phyloP scores from a whole-genome alignment of 805 yeast genomes.

The Trichomonascus vanleenenianus region DNA sequence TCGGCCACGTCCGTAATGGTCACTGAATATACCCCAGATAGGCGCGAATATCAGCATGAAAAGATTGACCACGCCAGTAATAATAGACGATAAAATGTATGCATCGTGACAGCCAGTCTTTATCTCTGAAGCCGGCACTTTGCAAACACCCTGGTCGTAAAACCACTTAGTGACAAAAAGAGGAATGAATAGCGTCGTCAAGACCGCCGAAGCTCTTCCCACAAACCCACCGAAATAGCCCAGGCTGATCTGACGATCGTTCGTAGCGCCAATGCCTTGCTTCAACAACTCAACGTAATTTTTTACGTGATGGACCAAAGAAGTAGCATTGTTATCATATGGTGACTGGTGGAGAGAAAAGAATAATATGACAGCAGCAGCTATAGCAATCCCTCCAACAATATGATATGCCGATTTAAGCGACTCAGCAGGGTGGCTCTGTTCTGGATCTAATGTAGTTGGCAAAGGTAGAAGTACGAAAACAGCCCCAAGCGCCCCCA shows the following conservation, averaged over 20 bases:
- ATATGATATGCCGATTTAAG: slow-evolving; percentile 42
- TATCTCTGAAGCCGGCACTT: slow-evolving; percentile 21
- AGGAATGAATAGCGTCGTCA: slow-evolving; percentile 54
- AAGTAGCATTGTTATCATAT: slow-evolving; percentile 26
- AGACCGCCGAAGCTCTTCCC: slow-evolving; percentile 55
- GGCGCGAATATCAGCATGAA: slow-evolving; percentile 56
- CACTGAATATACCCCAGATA: slow-evolving; percentile 52
- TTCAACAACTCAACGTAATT: slow-evolving; percentile 24
- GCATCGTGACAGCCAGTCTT: slow-evolving; percentile 51
- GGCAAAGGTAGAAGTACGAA: slow-evolving; percentile 50
- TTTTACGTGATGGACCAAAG: slow-evolving; percentile 14
- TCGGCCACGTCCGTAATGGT: slow-evolving; percentile 24
- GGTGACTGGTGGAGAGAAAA: slow-evolving; percentile 37
- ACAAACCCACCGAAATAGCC: slow-evolving; percentile 38
- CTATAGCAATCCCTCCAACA: slow-evolving; percentile 38
- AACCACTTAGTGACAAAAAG: slow-evolving; percentile 52
- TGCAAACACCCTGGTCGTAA: slow-evolving; percentile 43
- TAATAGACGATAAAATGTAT: slow-evolving; percentile 55
- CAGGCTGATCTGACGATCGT: slow-evolving; percentile 25
- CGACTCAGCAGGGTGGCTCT: slow-evolving; percentile 35
- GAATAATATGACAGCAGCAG: slow-evolving; percentile 34
- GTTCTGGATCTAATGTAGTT: slow-evolving; percentile 34
- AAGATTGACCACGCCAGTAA: slow-evolving; percentile 60
- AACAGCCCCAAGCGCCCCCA: slow-evolving; percentile 63
- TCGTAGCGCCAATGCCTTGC: slow-evolving; percentile 11